Percentiles rank a stretch among this genome's conserved stretches.
phyloP scores from a whole-genome alignment of 2,329 filamentous ascomycete genomes.

The Fusarium goolgardi region DNA sequence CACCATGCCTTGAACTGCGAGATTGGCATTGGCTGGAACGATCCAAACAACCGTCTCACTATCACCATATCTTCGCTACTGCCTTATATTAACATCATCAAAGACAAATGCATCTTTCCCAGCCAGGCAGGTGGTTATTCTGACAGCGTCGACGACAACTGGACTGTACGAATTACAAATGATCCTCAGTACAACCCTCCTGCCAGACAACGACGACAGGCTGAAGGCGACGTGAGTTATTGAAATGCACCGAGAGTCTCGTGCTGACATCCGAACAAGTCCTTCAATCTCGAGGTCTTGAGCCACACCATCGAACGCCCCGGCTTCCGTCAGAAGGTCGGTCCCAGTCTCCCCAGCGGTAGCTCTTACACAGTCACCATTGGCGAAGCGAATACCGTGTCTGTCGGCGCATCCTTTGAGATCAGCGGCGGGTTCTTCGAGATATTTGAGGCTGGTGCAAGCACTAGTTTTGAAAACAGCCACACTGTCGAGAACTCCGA shows the following conservation, averaged over 20 bases:
- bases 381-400: neutral
- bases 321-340: neutral
- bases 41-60: neutral
- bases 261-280: neutral
- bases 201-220: neutral
- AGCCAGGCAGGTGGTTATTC: neutral
- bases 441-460: neutral
- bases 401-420: neutral
- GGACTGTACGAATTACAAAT: neutral
- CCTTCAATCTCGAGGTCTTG: neutral
- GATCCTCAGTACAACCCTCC: neutral
- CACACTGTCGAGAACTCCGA: neutral
- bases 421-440: neutral
- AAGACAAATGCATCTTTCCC: neutral
- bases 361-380: neutral
- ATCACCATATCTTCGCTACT: neutral
- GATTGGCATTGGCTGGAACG: neutral
- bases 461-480: neutral
- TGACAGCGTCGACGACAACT: neutral
- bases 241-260: neutral
- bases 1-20: neutral
- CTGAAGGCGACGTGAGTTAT: neutral
- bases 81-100: neutral
- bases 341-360: neutral
- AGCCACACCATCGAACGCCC: neutral